These are phyloP conservation scores for Saccharomyces hybrid DNA, from an alignment of 1,139 yeast genomes.

Conservation along the genomic window DNA sequence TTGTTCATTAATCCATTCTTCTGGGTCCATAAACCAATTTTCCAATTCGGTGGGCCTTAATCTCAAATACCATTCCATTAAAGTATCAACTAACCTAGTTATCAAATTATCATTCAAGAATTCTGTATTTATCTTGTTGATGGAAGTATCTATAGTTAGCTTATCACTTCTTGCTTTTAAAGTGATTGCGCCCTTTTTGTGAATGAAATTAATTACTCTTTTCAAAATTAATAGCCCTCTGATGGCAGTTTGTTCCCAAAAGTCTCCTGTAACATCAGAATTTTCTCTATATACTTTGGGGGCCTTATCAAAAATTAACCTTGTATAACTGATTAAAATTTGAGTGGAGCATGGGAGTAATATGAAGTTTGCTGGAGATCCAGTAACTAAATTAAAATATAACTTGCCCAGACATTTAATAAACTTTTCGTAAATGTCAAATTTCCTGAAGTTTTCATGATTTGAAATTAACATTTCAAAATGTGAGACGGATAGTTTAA, in stretches of 20 bases:
- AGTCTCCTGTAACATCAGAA: conserved; percentile 44
- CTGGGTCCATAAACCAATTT: conserved; percentile 79
- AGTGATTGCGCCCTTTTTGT: conserved; percentile 58
- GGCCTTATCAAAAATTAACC: conserved; percentile 58
- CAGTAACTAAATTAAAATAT: conserved; percentile 43
- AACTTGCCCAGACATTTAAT: conserved; percentile 72
- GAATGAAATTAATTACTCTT: conserved; percentile 52
- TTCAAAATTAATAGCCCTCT: conserved; percentile 65
- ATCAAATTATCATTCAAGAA: conserved; percentile 54
- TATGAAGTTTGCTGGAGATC: conserved; percentile 60
- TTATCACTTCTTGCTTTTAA: conserved; percentile 55
- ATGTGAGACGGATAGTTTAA: conserved; percentile 51
- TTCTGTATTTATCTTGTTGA: conserved; percentile 42
- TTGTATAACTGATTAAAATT: conserved; percentile 51
- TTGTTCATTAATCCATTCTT: conserved; percentile 86
- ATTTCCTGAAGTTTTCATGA: conserved; percentile 45
- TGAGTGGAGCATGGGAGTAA: conserved; percentile 58
- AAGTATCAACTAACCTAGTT: conserved; percentile 52
- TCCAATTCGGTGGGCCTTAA: conserved; percentile 71
- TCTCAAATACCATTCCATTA: conserved; percentile 67
- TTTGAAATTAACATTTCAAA: conserved; percentile 48
- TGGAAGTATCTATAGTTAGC: conserved; percentile 54
- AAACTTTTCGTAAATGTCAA: conserved; percentile 58
- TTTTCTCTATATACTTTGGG: conserved; percentile 45
- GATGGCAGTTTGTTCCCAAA: conserved; percentile 73